Evolutionary conservation across 2,329 filamentous ascomycete genomes (phyloP), one percentile per base, ranked within the genome.

Genomic region (Ceratocystis ficicola): DNA sequence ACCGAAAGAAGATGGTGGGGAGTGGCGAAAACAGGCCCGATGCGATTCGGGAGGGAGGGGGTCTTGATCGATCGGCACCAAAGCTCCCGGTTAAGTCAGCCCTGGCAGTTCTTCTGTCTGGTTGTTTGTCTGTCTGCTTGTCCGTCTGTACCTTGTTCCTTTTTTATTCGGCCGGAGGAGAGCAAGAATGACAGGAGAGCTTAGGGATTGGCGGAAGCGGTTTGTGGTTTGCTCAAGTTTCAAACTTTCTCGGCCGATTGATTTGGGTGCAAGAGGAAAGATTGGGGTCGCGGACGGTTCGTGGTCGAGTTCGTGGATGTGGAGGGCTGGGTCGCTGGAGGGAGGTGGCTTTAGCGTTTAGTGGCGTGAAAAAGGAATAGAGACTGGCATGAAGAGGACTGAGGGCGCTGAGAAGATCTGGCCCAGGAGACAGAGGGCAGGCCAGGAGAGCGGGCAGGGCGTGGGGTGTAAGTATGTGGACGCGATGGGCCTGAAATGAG

Each of bases 241-340:
- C 46, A 22, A 57, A n/a, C 22, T 60, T 65, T 60, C 63, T 65
- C 63, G 63, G 63, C 63, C 63, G 63, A 65, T 65, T 65, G 50
- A 57, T 30, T 44, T 44, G 20, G 28, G 28, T 59, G 17, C 28
- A 36, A 30, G 30, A 63, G 44, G 44, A 36, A 50, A 28, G 62
- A 59, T 59, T 59, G 55, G 55, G 55, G 55, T 59, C 28, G 55
- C 32, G 55, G 55, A 15, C 32, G 22, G 52, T 30, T 32, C 25
- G 46, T 48, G 36, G 36, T 41, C 3, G 36, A 20, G 61, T 25
- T 55, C 25, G 50, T 22, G 50, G 22, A 30, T 57, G 52, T 32
- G 28, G 25, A 57, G 28, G 55, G 55, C 28, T 59, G 55, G 28
- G 17, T 59, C 15, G 55, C 55, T 59, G n/a, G 55, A 59, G 55